These are phyloP conservation scores for Tetraselmis chui DNA, from an alignment of 139 green algal genomes.

Conservation along the genomic window DNA sequence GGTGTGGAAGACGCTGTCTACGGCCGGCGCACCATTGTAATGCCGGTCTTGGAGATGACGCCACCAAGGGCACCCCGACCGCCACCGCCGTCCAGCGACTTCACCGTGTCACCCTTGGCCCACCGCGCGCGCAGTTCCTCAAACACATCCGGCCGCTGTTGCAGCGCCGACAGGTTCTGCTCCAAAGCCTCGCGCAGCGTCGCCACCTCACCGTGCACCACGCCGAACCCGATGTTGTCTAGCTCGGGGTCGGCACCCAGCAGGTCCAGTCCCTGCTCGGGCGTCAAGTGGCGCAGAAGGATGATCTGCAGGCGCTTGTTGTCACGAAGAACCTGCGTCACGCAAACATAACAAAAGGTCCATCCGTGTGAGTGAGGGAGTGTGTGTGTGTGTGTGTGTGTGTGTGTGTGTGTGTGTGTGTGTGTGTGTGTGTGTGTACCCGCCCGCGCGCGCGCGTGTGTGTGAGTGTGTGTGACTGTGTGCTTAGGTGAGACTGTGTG, in stretches of 20 bases:
- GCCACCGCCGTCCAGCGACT: not conserved
- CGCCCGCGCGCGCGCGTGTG: too few relatives aligned
- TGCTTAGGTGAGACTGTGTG: too few relatives aligned
- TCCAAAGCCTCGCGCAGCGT: conserved; percentile 16
- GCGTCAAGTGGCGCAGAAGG: conserved; percentile 36
- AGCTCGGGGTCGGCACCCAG: conserved; percentile 5
- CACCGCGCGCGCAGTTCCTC: conserved; percentile 5
- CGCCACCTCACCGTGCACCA: conserved; percentile 17
- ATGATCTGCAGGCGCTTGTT: conserved; percentile 28
- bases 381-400: too few relatives aligned
- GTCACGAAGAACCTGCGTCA: conserved; percentile 1
- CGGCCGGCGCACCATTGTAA: conserved; percentile 28
- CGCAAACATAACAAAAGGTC: too few relatives aligned
- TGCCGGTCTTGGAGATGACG: conserved; percentile 16
- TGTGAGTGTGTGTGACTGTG: too few relatives aligned
- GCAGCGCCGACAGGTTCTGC: conserved; percentile 6
- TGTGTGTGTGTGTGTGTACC: too few relatives aligned
- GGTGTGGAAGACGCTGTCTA: too few relatives aligned
- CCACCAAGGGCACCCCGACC: conserved; percentile 3
- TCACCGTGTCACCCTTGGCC: conserved; percentile 7
- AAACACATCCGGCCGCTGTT: conserved; percentile 8
- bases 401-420: too few relatives aligned
- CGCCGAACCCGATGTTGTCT: not conserved
- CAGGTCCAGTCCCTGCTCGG: conserved; percentile 29
- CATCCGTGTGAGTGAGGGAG: too few relatives aligned